phyloP scores from a whole-genome alignment of 2,329 filamentous ascomycete genomes.

The Malbranchea zuffiana region DNA sequence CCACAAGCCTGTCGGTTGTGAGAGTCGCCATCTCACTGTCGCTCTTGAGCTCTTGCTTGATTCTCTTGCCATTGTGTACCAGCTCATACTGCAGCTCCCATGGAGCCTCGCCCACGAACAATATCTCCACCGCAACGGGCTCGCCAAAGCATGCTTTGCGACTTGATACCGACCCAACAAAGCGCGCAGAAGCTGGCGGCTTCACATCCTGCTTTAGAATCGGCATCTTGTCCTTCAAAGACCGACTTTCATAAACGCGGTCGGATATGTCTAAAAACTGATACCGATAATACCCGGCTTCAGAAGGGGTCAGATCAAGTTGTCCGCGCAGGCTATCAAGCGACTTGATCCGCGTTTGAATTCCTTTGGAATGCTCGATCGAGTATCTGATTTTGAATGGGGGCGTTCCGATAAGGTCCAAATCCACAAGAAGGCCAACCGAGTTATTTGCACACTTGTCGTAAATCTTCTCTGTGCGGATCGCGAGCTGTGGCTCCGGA shows the following conservation, averaged over 20 bases:
- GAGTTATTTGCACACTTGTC: slow-evolving; percentile 94
- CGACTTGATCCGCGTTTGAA: slow-evolving; percentile 43
- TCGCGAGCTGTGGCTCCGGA: slow-evolving; percentile 65
- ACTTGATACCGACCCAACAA: slow-evolving; percentile 47
- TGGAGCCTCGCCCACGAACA: slow-evolving; percentile 69
- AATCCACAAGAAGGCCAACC: slow-evolving; percentile 75
- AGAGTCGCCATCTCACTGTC: slow-evolving; percentile 56
- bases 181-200: slow-evolving; percentile 70
- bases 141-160: slow-evolving; percentile 72
- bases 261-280: slow-evolving; percentile 73
- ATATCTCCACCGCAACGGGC: slow-evolving; percentile 60
- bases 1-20: slow-evolving; percentile 59
- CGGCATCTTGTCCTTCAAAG: slow-evolving; percentile 51
- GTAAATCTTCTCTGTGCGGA: slow-evolving; percentile 70
- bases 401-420: slow-evolving; percentile 85
- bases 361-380: slow-evolving; percentile 50
- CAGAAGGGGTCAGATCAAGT: slow-evolving; percentile 67
- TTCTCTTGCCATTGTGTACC: slow-evolving; percentile 76
- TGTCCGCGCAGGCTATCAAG: slow-evolving; percentile 69
- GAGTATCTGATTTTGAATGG: slow-evolving; percentile 79
- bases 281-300: slow-evolving; percentile 79
- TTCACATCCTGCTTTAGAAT: slow-evolving; percentile 81
- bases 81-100: slow-evolving; percentile 89
- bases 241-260: slow-evolving; percentile 60
- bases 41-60: slow-evolving; percentile 57